These are phyloP conservation scores for Saccharomyces hybrid DNA, from an alignment of 1,139 yeast species.

Conservation along the genomic window DNA sequence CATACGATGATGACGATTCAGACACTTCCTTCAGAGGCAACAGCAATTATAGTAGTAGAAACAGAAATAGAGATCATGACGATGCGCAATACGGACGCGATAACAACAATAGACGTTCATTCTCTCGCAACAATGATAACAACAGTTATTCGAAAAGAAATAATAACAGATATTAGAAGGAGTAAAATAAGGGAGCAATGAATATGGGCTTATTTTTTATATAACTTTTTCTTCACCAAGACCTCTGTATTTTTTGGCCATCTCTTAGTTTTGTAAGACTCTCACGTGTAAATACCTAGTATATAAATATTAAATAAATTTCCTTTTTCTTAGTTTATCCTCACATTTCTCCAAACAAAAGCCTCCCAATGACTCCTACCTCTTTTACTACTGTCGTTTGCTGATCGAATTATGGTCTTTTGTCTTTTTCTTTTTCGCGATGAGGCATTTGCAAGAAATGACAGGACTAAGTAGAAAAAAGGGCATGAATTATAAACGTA, in stretches of 20 bases:
- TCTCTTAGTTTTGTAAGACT: not conserved
- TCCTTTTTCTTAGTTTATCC: not conserved
- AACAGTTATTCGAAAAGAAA: not conserved
- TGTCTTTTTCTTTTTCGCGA: not conserved
- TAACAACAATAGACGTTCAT: not conserved
- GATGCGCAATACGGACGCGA: conserved; percentile 31
- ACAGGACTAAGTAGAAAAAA: not conserved
- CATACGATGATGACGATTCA: not conserved
- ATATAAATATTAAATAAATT: not conserved
- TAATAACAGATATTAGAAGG: not conserved
- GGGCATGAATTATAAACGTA: not conserved
- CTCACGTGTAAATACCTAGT: conserved; percentile 1
- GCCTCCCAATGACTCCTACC: no score
- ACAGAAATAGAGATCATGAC: not conserved
- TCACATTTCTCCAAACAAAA: no score
- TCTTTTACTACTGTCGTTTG: no score
- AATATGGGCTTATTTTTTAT: not conserved
- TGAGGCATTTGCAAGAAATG: not conserved
- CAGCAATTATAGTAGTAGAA: not conserved
- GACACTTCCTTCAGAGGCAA: not conserved
- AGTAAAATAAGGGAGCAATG: not conserved
- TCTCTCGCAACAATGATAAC: not conserved
- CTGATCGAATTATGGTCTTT: not conserved
- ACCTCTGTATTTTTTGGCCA: not conserved
- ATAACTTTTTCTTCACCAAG: not conserved